Base-by-base conservation (phyloP, 1,284 basidiomycete genomes). In the Cutaneotrichosporon sp. region DNA sequence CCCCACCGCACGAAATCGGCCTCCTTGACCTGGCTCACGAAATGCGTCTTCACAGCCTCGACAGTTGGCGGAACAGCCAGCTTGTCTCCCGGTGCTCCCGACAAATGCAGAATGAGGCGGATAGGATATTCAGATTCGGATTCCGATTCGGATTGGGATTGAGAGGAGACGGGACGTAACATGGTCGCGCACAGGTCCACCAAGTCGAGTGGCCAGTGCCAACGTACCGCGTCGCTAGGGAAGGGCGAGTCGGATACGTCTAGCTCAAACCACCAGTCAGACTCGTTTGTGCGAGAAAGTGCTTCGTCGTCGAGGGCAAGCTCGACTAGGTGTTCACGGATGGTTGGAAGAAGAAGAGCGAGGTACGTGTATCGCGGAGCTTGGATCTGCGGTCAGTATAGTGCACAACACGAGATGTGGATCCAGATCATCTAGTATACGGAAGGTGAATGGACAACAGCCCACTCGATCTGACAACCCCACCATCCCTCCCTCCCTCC, bases 1-100 rank as follows among this genome's bases (percentile, higher is more conserved):
- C 95, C 91, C 92, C 92, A 97, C 60, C 94, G 84, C 60, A 96
- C 88, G 76, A 95, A 96, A 77, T 97, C 94, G 1, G 92, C 92
- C 79, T 97, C 94, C 74, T 97, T 97, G 56, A 96, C 81, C 76
- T 95, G 90, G 8, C 90, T 91, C 88, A 97, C 92, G 77, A 92
- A 97, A 3, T 90, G 88, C 65, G 90, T 88, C 74, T 92, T 92
- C 82, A 91, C 93, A 16, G 90, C 84, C 62, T 96, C 92, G 16
- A 89, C 81, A 58, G 85, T 87, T 8, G 90, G 88, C 0, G 89
- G 84, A 18, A 93, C 80, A n/a, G 92, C 84, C 18, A 95, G 85
- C 75, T 89, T 91, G 70, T 93, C 92, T 18, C 85, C 85, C 1
- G 93, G 92, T 22, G 92, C 72, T 13, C 60, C 60, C 7, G 88